Percentiles rank a stretch among this genome's conserved stretches.
Evolutionary conservation across 2,329 filamentous ascomycete genomes (phyloP).

Genomic region (Trichoderma atroviride): DNA sequence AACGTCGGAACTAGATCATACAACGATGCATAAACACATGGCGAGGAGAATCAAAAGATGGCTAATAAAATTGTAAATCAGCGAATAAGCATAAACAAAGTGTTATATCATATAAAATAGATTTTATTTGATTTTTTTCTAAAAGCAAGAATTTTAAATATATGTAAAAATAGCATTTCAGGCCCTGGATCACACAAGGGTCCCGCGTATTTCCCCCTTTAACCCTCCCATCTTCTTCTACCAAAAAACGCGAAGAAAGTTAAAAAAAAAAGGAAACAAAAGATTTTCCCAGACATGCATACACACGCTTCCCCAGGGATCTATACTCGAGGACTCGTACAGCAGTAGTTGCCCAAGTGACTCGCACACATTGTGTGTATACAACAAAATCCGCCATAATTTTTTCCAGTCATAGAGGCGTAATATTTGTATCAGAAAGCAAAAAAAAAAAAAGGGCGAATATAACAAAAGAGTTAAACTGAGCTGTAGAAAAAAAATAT

Average conservation of each 20-base stretch:
- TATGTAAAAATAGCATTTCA: constrained; percentile 12
- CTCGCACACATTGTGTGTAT: constrained; percentile 23
- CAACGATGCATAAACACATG: neutral
- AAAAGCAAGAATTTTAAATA: constrained; percentile 4
- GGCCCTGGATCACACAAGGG: neutral
- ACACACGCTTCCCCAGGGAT: constrained; percentile 14
- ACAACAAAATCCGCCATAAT: constrained; percentile 13
- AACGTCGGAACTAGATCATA: constrained; percentile 37
- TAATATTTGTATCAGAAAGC: constrained; percentile 2
- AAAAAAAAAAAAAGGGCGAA: neutral
- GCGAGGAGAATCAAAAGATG: constrained; percentile 26
- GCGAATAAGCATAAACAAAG: neutral
- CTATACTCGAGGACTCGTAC: constrained; percentile 7
- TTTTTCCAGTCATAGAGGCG: constrained; percentile 20
- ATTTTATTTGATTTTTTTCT: constrained; percentile 8
- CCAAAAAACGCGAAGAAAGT: neutral
- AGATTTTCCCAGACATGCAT: neutral
- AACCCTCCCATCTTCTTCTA: neutral
- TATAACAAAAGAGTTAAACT: neutral
- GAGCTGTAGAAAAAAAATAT: constrained; percentile 28
- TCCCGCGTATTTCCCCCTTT: neutral
- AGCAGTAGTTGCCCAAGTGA: constrained; percentile 16
- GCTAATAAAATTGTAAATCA: constrained; percentile 28
- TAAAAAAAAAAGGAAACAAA: neutral
- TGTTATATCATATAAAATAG: neutral